Percentiles rank a stretch among this genome's conserved stretches.
Evolutionary conservation across 2,329 filamentous ascomycete species (phyloP).

Genomic region (Venturiaceae sp.): DNA sequence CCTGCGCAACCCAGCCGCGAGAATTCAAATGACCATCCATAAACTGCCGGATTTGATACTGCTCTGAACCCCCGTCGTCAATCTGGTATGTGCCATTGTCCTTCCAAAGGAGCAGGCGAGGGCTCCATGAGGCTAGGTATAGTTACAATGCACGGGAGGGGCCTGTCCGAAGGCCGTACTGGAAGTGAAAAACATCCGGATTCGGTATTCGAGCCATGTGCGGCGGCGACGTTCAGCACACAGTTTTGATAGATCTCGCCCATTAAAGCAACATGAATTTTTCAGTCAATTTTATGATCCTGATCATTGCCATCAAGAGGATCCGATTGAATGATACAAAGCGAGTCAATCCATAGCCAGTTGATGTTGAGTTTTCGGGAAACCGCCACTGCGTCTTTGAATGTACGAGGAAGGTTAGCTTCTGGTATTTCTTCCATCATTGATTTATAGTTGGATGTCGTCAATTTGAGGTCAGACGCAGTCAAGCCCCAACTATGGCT

Average conservation of each 20-base stretch:
- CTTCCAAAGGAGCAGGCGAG: too few relatives aligned
- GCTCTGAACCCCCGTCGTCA: too few relatives aligned
- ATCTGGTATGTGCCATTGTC: too few relatives aligned
- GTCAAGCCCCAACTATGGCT: neutral
- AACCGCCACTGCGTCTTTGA: neutral
- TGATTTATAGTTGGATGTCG: neutral
- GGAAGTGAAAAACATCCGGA: neutral
- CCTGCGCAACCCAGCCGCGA: too few relatives aligned
- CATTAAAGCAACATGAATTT: neutral
- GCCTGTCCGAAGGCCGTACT: too few relatives aligned
- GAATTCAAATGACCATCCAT: too few relatives aligned
- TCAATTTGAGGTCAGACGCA: neutral
- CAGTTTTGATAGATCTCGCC: neutral
- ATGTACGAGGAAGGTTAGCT: neutral
- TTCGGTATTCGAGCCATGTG: neutral
- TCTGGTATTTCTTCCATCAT: neutral
- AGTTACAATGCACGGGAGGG: too few relatives aligned
- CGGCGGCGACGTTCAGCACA: neutral
- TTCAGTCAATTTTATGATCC: neutral
- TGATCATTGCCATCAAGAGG: too few relatives aligned
- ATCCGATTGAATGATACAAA: neutral
- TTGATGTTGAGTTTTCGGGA: neutral
- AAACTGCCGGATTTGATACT: too few relatives aligned
- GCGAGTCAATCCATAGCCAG: too few relatives aligned
- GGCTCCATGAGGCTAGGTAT: too few relatives aligned